phyloP scores from a whole-genome alignment of 768 basidiomycete species.

The Boletus reticulatus region DNA sequence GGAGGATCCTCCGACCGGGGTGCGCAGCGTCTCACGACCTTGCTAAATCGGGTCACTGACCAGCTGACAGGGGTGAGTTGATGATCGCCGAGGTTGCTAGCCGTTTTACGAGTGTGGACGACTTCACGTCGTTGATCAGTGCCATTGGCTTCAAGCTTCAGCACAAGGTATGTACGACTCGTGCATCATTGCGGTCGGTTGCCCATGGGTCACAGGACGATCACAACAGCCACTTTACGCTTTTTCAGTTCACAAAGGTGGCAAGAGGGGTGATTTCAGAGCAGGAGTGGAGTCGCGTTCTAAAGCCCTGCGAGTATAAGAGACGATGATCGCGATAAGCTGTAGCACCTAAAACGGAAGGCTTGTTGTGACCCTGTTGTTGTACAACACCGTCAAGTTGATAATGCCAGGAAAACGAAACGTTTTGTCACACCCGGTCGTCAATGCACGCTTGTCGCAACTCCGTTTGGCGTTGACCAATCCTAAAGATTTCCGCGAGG shows the following conservation, averaged over 20 bases:
- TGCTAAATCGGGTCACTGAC: slow-evolving; percentile 7
- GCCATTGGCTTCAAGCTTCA: slow-evolving; percentile 73
- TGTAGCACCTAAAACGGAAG: neutral
- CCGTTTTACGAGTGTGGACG: slow-evolving; percentile 66
- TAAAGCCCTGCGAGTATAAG: slow-evolving; percentile 95
- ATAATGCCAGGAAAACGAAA: slow-evolving; percentile 41
- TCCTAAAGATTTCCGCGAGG: slow-evolving; percentile 80
- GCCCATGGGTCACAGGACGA: slow-evolving; percentile 55
- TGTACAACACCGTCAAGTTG: neutral
- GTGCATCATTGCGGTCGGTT: neutral
- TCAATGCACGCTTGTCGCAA: slow-evolving; percentile 71
- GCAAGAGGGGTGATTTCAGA: slow-evolving; percentile 44
- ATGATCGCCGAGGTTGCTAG: slow-evolving; percentile 90
- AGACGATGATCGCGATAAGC: slow-evolving; percentile 46
- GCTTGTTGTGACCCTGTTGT: neutral
- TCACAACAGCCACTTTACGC: slow-evolving; percentile 78
- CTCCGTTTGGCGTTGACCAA: slow-evolving; percentile 59
- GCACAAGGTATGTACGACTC: slow-evolving; percentile 53
- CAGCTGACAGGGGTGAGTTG: slow-evolving; percentile 61
- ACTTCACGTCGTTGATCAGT: slow-evolving; percentile 61
- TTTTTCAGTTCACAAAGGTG: slow-evolving; percentile 77
- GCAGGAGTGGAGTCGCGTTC: slow-evolving; percentile 60
- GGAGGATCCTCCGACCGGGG: slow-evolving; percentile 83
- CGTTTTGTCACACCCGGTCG: slow-evolving; percentile 65
- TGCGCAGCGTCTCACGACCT: slow-evolving; percentile 37